Base-by-base conservation (phyloP, 306 rosid genomes). In the Cucurbita maxima region DNA sequence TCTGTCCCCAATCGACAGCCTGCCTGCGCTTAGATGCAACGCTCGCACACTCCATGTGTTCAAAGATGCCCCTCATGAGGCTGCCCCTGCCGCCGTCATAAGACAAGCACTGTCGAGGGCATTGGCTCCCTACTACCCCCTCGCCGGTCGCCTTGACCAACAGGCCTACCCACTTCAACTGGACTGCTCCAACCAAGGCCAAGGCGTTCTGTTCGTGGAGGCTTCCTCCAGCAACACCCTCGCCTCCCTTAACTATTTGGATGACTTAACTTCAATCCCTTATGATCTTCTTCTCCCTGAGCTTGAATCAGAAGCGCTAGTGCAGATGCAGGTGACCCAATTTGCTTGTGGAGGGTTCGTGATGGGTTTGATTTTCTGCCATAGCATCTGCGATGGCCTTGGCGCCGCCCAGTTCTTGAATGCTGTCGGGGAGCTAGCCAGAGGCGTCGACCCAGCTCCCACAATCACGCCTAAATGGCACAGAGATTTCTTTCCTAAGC, bases 341-440 rank as follows among this genome's bases (percentile, higher is more conserved):
- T 92, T 92, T 80, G 83, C 76, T 4, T 89, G 94, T 25, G 92
- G 87, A 0, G 97, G 97, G 56, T 87, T 81, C 47, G 96, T 89
- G 76, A 76, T 92, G n/a, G 97, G 97, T 50, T 80, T 92, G 12
- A 55, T 80, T 75, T 86, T 87, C 80, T 81, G 89, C 78, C 97
- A 92, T n/a, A 82, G 84, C 80, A 79, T 87, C 18, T 89, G 94
- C 6, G 96, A 92, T 44, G 97, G 97, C 18, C 88, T 92, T 22
- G 97, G 97, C 5, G 92, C 97, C 12, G 97, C 97, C 25, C 92
- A 87, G 34, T 92, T 92, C 75, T 87, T 92, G 16, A 89, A 86
- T 13, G 94, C 93, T 0, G 76, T 92, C 6, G 89, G 91, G 41
- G 96, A 92, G 72, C 25, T 84, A 12, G 90, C 96, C 6, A 81